A percentile compares a stretch with the other conserved stretches of the same genome.
Evolutionary conservation across 1,284 basidiomycete genomes (phyloP).

Genomic region (Cystobasidium slooffiae): DNA sequence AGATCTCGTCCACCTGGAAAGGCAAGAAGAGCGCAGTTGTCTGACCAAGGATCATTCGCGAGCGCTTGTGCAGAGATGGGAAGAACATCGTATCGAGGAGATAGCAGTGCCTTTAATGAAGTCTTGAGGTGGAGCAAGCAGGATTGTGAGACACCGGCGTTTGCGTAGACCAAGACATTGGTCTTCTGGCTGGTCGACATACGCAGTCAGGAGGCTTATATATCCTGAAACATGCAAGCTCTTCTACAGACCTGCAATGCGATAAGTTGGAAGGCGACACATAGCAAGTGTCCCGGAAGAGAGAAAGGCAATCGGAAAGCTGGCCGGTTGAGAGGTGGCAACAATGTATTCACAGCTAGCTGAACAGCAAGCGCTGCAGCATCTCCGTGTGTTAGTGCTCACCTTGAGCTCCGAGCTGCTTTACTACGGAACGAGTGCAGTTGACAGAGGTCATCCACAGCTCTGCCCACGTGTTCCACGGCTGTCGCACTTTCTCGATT

Average conservation of each 20-base stretch:
- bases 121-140: slow-evolving; percentile 66
- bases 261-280: background rate
- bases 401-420: no score
- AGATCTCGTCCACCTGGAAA: slow-evolving; percentile 68
- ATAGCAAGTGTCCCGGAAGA: no score
- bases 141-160: slow-evolving; percentile 67
- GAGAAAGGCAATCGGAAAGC: slow-evolving; percentile 10
- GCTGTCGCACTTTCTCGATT: background rate
- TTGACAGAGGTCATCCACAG: no score
- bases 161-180: slow-evolving; percentile 78
- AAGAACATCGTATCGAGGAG: slow-evolving; percentile 78
- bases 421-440: no score
- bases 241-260: background rate
- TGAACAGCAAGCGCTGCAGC: background rate
- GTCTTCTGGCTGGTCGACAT: slow-evolving; percentile 6
- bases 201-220: background rate
- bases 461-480: no score
- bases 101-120: slow-evolving; percentile 66
- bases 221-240: background rate
- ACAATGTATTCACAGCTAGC: background rate
- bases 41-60: slow-evolving; percentile 72
- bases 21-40: slow-evolving; percentile 74
- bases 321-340: slow-evolving; percentile 1
- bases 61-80: slow-evolving; percentile 66
- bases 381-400: no score